Percentiles rank a stretch among this genome's conserved stretches.
Conservation (phyloP, 331 rosid genomes). For the Telfairia occidentalis region DNA sequence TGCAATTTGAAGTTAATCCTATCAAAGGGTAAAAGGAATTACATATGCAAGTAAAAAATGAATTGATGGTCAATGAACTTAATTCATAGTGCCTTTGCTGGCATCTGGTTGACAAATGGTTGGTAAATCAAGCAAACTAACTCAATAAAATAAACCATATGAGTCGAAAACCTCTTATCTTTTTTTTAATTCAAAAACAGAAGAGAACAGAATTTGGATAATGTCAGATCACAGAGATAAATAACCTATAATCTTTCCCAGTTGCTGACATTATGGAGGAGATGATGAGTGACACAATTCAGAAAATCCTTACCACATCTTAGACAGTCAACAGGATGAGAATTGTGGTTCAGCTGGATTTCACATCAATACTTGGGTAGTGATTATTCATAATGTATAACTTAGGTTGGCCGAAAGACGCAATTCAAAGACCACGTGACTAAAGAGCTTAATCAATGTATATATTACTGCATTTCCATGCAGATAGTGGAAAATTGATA, state of each 20-base stretch:
- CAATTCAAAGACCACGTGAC: background rate
- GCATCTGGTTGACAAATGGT: background rate
- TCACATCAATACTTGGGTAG: background rate
- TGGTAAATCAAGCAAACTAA: background rate
- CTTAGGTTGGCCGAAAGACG: background rate
- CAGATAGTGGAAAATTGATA: background rate
- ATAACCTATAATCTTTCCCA: background rate
- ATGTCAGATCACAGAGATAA: background rate
- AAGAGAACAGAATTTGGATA: background rate
- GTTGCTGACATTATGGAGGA: background rate
- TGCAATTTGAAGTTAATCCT: background rate
- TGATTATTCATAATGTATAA: background rate
- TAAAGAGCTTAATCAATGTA: background rate
- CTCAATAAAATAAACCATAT: background rate
- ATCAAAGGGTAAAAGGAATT: background rate
- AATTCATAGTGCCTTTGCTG: background rate
- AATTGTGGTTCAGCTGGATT: background rate
- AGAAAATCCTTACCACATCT: background rate
- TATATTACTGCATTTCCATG: background rate
- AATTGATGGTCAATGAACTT: background rate
- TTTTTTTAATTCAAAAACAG: background rate
- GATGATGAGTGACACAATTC: background rate
- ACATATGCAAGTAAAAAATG: background rate
- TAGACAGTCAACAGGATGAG: background rate
- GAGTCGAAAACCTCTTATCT: background rate